phyloP scores from a whole-genome alignment of 2,329 filamentous ascomycete species.

The Incumbomyces delicatus region DNA sequence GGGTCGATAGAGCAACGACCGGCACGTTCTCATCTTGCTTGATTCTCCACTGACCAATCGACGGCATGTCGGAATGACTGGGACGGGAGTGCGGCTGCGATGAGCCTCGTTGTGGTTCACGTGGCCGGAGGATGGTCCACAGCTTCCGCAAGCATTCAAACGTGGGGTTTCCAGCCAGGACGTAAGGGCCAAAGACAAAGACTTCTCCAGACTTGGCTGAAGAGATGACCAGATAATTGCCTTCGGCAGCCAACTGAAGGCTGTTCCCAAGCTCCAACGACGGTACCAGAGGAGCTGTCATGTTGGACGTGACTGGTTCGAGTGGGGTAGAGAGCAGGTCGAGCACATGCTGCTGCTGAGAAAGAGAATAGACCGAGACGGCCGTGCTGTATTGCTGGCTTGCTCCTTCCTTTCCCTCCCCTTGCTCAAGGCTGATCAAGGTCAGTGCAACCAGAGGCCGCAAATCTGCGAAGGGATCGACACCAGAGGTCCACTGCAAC shows the following conservation, averaged over 20 bases:
- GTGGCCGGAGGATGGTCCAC: slow-evolving; percentile 73
- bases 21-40: slow-evolving; percentile 25
- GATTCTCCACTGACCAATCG: slow-evolving; percentile 6
- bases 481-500: slow-evolving; percentile 55
- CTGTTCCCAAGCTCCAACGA: slow-evolving; percentile 62
- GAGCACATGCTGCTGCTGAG: slow-evolving; percentile 59
- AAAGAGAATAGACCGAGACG: slow-evolving; percentile 79
- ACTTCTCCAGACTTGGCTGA: slow-evolving; percentile 81
- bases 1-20: slow-evolving; percentile 34
- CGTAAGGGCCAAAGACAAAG: slow-evolving; percentile 56
- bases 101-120: slow-evolving; percentile 34
- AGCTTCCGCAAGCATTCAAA: slow-evolving; percentile 74
- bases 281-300: slow-evolving; percentile 53
- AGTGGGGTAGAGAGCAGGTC: slow-evolving; percentile 64
- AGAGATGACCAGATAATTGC: slow-evolving; percentile 60
- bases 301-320: slow-evolving; percentile 46
- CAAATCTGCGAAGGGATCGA: slow-evolving; percentile 43
- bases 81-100: slow-evolving; percentile 36
- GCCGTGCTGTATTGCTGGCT: slow-evolving; percentile 51
- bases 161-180: slow-evolving; percentile 15
- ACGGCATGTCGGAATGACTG: slow-evolving; percentile 27
- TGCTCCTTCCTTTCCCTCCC: slow-evolving; percentile 35
- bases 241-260: slow-evolving; percentile 63
- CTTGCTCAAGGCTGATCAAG: slow-evolving; percentile 52
- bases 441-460: slow-evolving; percentile 71